phyloP scores from a whole-genome alignment of 179 eudicot genomes.

The Beta corolliflora region DNA sequence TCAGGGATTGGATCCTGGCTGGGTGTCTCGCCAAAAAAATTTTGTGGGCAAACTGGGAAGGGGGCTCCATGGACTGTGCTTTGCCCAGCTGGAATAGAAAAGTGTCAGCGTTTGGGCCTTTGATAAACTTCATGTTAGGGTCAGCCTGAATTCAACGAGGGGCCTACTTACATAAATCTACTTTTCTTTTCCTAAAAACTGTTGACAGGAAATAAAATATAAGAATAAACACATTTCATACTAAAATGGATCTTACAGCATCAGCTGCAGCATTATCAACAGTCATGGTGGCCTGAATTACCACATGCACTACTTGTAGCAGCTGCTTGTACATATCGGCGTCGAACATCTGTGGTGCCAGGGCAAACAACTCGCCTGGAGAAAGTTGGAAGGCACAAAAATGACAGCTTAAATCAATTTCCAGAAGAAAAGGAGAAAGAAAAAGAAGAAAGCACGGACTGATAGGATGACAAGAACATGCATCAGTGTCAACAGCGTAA shows the following conservation, averaged over 20 bases:
- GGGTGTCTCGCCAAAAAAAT: not conserved
- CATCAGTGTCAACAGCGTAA: not conserved
- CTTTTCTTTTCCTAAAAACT: not conserved
- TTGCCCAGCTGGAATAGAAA: not conserved
- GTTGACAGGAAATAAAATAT: not conserved
- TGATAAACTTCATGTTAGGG: not conserved
- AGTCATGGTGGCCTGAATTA: slow-evolving; percentile 51
- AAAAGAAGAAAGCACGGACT: not conserved
- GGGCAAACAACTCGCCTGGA: slow-evolving; percentile 83
- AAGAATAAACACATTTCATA: not conserved
- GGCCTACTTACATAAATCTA: no score
- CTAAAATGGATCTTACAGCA: slow-evolving; percentile 51
- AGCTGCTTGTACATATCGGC: slow-evolving; percentile 76
- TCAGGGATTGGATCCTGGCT: not conserved
- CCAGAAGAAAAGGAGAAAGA: not conserved
- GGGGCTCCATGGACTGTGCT: not conserved
- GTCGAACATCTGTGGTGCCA: slow-evolving; percentile 83
- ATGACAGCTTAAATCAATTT: not conserved
- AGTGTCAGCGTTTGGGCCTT: not conserved
- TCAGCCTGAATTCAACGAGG: no score
- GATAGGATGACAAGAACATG: not conserved
- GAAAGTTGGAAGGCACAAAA: slow-evolving; percentile 21
- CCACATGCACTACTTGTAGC: slow-evolving; percentile 57
- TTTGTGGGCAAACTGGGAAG: not conserved
- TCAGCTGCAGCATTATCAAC: slow-evolving; percentile 65